A percentile compares a stretch with the other conserved stretches of the same genome.
Evolutionary conservation across 768 basidiomycete species (phyloP).

Genomic region (Rhodosporidiobolus odoratus): DNA sequence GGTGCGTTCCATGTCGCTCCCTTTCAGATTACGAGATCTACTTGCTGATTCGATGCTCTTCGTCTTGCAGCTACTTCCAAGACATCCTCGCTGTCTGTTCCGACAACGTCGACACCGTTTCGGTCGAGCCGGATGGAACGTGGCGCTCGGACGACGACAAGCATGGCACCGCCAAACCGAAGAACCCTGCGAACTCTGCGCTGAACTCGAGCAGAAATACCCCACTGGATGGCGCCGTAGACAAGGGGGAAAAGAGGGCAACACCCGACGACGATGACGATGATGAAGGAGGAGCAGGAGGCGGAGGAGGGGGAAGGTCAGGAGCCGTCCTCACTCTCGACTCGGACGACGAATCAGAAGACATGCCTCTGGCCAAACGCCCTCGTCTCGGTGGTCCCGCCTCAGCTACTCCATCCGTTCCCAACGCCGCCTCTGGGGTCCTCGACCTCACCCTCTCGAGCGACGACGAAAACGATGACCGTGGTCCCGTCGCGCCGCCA

Average conservation of each 20-base stretch:
- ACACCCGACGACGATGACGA: slow-evolving; percentile 32
- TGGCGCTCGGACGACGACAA: slow-evolving; percentile 92
- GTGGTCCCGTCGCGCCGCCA: background rate
- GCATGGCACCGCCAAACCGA: slow-evolving; percentile 51
- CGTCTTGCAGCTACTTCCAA: slow-evolving; percentile 66
- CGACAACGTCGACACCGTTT: slow-evolving; percentile 79
- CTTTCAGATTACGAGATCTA: background rate
- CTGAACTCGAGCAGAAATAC: slow-evolving; percentile 1
- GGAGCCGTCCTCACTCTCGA: slow-evolving; percentile 62
- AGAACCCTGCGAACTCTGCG: background rate
- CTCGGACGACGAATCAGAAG: slow-evolving; percentile 61
- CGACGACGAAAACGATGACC: slow-evolving; percentile 60
- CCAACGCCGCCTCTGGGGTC: slow-evolving; percentile 49
- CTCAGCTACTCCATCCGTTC: background rate
- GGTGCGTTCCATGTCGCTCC: slow-evolving; percentile 53
- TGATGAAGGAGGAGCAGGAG: slow-evolving; percentile 24
- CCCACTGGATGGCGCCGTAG: slow-evolving; percentile 41
- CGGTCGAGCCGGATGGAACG: slow-evolving; percentile 87
- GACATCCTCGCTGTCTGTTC: slow-evolving; percentile 71
- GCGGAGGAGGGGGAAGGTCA: slow-evolving; percentile 53
- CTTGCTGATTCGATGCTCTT: too few relatives aligned
- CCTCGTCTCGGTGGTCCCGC: slow-evolving; percentile 2
- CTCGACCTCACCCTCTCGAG: slow-evolving; percentile 73
- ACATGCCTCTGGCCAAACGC: slow-evolving; percentile 46
- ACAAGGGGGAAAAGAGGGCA: slow-evolving; percentile 44